Percentiles rank a stretch among this genome's conserved stretches.
phyloP scores from a whole-genome alignment of 2,329 filamentous ascomycete species.

The Talaromyces sp. region DNA sequence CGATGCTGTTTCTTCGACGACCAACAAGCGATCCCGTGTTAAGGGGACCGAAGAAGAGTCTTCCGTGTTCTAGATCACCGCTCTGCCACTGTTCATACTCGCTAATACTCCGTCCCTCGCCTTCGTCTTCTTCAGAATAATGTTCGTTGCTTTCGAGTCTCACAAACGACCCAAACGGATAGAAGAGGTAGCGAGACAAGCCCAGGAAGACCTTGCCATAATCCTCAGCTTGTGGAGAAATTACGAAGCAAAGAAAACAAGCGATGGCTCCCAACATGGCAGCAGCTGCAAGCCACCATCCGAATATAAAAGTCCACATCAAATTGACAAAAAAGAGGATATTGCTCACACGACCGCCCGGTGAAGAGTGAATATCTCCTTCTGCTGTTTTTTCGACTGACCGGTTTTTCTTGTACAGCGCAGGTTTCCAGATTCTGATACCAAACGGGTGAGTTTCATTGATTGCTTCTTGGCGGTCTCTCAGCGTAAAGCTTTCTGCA shows the following conservation, averaged over 20 bases:
- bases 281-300: slow-evolving; percentile 87
- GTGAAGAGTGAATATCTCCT: slow-evolving; percentile 92
- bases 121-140: slow-evolving; percentile 89
- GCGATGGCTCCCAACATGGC: slow-evolving; percentile 67
- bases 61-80: slow-evolving; percentile 90
- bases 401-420: slow-evolving; percentile 92
- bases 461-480: slow-evolving; percentile 94
- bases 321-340: slow-evolving; percentile 87
- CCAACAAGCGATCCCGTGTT: slow-evolving; percentile 74
- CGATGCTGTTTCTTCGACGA: slow-evolving; percentile 78
- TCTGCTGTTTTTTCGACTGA: slow-evolving; percentile 96
- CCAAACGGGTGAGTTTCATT: slow-evolving; percentile 98
- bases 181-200: slow-evolving; percentile 79
- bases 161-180: slow-evolving; percentile 95
- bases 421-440: slow-evolving; percentile 98
- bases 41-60: slow-evolving; percentile 87
- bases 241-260: slow-evolving; percentile 70
- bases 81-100: slow-evolving; percentile 99
- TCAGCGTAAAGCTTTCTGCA: slow-evolving; percentile 94
- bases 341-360: slow-evolving; percentile 75
- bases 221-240: slow-evolving; percentile 70
- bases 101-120: slow-evolving; percentile 92
- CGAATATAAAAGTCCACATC: slow-evolving; percentile 84
- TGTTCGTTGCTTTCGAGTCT: slow-evolving; percentile 88
- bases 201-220: slow-evolving; percentile 84